phyloP scores from a whole-genome alignment of 495 filamentous ascomycete genomes.

The Talaromyces proteolyticus region DNA sequence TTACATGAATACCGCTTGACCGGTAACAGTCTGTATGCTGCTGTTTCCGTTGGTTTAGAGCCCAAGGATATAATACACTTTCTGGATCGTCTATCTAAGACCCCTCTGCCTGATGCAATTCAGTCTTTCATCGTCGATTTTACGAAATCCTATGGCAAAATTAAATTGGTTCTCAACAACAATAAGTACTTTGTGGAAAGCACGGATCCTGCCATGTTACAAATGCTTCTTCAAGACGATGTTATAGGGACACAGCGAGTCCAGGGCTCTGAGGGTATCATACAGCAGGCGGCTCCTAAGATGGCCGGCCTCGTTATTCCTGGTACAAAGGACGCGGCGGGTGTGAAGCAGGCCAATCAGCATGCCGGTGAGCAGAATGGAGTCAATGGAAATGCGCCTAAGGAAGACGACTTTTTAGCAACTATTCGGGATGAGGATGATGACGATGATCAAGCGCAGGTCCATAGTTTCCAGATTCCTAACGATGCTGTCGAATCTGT shows the following conservation, averaged over 20 bases:
- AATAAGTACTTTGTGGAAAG: slow-evolving; percentile 94
- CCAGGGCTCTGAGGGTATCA: slow-evolving; percentile 63
- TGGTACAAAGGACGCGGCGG: slow-evolving; percentile 88
- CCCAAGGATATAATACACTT: slow-evolving; percentile 86
- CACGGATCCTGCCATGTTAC: slow-evolving; percentile 75
- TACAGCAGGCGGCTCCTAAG: slow-evolving; percentile 74
- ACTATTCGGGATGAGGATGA: slow-evolving; percentile 73
- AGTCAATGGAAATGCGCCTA: slow-evolving; percentile 14
- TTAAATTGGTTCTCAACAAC: slow-evolving; percentile 90
- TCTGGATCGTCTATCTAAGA: slow-evolving; percentile 83
- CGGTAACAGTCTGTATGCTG: slow-evolving; percentile 87
- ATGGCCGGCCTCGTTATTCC: slow-evolving; percentile 91
- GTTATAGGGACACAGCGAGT: slow-evolving; percentile 60
- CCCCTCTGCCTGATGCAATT: slow-evolving; percentile 71
- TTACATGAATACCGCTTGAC: slow-evolving; percentile 93
- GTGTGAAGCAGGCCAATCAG: slow-evolving; percentile 57
- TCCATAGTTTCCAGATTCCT: slow-evolving; percentile 92
- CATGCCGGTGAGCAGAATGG: slow-evolving; percentile 28
- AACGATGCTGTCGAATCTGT: slow-evolving; percentile 73
- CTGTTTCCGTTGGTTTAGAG: slow-evolving; percentile 83
- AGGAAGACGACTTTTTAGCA: slow-evolving; percentile 55
- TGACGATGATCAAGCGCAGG: slow-evolving; percentile 83
- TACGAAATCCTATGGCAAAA: slow-evolving; percentile 89
- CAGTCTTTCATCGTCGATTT: slow-evolving; percentile 73
- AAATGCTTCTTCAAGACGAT: slow-evolving; percentile 70